A percentile compares a stretch with the other conserved stretches of the same genome.
Evolutionary conservation across 116 monocot genomes (phyloP).

Genomic region (Thalassia testudinum): DNA sequence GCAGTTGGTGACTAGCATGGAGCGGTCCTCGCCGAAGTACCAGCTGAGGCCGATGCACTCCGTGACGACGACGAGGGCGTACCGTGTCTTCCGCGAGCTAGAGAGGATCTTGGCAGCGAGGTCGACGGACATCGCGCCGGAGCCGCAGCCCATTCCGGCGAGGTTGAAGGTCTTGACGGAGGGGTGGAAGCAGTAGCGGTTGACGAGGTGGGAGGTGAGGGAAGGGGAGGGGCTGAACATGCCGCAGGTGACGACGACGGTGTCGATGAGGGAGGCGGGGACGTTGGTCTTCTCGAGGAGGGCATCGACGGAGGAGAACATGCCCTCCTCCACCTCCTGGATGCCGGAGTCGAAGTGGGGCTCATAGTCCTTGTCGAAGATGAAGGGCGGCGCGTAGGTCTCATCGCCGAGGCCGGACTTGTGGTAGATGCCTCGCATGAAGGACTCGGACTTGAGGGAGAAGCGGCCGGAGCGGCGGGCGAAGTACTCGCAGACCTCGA

Average conservation of each 20-base stretch:
- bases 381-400: conserved; percentile 51
- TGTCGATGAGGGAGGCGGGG: conserved; percentile 10
- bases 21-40: conserved; percentile 71
- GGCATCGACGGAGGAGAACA: conserved; percentile 26
- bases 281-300: conserved; percentile 31
- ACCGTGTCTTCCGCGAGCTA: conserved; percentile 1
- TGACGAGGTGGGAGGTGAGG: conserved; percentile 28
- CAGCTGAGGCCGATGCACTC: conserved; percentile 61
- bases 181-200: conserved; percentile 17
- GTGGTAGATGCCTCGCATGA: conserved; percentile 55
- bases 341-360: conserved; percentile 19
- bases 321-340: conserved; percentile 42
- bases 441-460: conserved; percentile 19
- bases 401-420: conserved; percentile 77
- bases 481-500: conserved; percentile 58
- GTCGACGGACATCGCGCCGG: conserved; percentile 46
- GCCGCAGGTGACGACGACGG: conserved; percentile 45
- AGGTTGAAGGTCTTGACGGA: conserved; percentile 38
- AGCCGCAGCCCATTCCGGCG: conserved; percentile 72
- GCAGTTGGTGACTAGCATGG: conserved; percentile 91
- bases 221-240: conserved; percentile 49
- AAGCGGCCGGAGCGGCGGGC: conserved; percentile 27
- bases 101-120: conserved; percentile 25
- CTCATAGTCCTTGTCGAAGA: conserved; percentile 32
- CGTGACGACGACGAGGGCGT: conserved; percentile 50